Conservation (phyloP, 2,329 filamentous ascomycete species). For the Gaeumannomyces tritici region DNA sequence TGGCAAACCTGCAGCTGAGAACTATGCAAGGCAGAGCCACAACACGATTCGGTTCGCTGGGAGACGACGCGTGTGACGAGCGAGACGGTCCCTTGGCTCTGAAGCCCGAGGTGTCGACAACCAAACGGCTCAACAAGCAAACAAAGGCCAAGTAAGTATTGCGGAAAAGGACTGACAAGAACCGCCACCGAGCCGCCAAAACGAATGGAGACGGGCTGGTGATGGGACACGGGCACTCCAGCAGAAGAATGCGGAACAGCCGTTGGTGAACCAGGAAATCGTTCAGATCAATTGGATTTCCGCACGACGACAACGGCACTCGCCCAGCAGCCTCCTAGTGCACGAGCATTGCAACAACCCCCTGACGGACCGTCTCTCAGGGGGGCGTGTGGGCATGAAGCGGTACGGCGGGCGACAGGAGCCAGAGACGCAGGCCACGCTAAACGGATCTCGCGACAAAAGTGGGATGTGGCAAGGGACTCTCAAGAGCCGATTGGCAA, state of each 20-base stretch:
- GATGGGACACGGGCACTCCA: slow-evolving; percentile 3
- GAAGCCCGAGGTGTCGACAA: not conserved
- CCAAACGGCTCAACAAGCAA: slow-evolving; percentile 7
- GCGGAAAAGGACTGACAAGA: slow-evolving; percentile 25
- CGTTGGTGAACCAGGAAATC: not conserved
- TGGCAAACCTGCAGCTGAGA: not conserved
- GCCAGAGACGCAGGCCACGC: not conserved
- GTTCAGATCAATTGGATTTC: not conserved
- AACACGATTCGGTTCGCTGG: not conserved
- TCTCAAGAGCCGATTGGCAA: not conserved
- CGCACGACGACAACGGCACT: not conserved
- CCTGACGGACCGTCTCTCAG: not conserved
- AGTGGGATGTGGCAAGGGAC: not conserved
- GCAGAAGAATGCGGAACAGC: not conserved
- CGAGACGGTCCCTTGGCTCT: not conserved
- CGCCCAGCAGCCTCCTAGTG: not conserved
- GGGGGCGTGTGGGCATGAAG: not conserved
- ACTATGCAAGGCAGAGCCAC: not conserved
- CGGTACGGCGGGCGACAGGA: not conserved
- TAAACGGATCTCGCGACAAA: not conserved
- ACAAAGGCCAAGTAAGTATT: slow-evolving; percentile 11
- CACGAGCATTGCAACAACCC: not conserved
- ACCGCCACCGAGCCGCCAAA: slow-evolving; percentile 35
- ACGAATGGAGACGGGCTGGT: slow-evolving; percentile 43
- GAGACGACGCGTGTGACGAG: not conserved